Percentiles rank a stretch among this genome's conserved stretches.
Evolutionary conservation across 345 rosid genomes (phyloP).

Genomic region (Raphanus raphanistrum): DNA sequence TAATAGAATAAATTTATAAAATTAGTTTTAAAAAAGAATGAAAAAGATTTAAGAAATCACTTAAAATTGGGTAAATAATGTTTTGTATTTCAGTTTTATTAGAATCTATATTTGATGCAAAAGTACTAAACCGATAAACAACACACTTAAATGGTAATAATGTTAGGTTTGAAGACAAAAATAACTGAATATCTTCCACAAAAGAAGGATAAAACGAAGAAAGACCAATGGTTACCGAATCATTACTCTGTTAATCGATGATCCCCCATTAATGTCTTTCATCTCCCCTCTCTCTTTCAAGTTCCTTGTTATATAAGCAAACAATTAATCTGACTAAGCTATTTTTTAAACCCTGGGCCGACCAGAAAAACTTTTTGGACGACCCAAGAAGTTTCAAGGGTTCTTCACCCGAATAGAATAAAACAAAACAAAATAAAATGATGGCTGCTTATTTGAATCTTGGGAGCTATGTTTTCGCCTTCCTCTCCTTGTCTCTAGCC

Average conservation of each 20-base stretch:
- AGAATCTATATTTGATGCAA: too few species aligned
- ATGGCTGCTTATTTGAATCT: background rate
- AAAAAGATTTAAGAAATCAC: too few species aligned
- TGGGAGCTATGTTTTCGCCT: background rate
- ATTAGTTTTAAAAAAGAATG: too few species aligned
- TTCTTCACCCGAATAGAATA: background rate
- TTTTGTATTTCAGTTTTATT: too few species aligned
- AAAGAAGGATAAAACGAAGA: background rate
- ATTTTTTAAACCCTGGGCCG: background rate
- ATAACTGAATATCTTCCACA: background rate
- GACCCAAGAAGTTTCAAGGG: background rate
- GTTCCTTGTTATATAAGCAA: background rate
- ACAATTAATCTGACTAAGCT: background rate
- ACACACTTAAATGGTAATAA: background rate
- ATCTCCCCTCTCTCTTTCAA: background rate
- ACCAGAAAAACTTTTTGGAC: background rate
- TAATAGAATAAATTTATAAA: too few species aligned
- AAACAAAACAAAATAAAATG: background rate
- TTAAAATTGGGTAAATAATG: too few species aligned
- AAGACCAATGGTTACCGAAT: background rate
- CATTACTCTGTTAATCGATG: background rate
- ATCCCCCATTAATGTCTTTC: background rate
- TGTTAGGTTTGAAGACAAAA: background rate
- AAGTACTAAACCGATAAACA: background rate
- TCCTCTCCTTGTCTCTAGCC: background rate